A percentile compares a stretch with the other conserved stretches of the same genome.
These are phyloP conservation scores for Sungouiozyma intestinalis DNA, from an alignment of 805 yeast species.

Conservation along the genomic window DNA sequence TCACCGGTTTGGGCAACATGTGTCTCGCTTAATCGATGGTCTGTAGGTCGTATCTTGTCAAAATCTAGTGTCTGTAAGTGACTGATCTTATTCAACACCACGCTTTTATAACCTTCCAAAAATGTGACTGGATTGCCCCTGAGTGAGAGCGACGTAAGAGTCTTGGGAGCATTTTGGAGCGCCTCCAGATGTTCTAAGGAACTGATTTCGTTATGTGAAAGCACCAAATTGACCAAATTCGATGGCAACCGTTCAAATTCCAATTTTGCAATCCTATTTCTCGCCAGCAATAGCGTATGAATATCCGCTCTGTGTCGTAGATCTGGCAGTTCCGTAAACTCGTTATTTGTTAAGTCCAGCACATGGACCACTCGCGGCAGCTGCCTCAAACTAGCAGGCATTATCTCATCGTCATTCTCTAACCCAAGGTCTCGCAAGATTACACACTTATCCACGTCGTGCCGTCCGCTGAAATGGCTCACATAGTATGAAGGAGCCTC, in stretches of 20 bases:
- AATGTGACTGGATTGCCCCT: slow-evolving; percentile 48
- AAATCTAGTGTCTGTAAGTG: slow-evolving; percentile 57
- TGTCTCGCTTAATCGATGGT: slow-evolving; percentile 29
- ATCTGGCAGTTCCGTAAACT: slow-evolving; percentile 49
- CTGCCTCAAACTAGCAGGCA: slow-evolving; percentile 32
- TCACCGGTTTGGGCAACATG: slow-evolving; percentile 7
- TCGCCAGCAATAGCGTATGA: slow-evolving; percentile 47
- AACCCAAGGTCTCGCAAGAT: slow-evolving; percentile 28
- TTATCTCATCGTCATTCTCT: slow-evolving; percentile 33
- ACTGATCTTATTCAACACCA: slow-evolving; percentile 55
- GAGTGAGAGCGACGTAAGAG: slow-evolving; percentile 41
- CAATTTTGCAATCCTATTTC: slow-evolving; percentile 45
- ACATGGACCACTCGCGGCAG: slow-evolving; percentile 38
- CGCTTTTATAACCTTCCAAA: slow-evolving; percentile 45
- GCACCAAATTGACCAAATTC: slow-evolving; percentile 37
- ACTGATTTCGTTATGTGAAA: slow-evolving; percentile 45
- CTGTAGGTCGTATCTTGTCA: slow-evolving; percentile 33
- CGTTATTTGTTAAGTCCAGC: slow-evolving; percentile 73
- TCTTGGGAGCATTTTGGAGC: slow-evolving; percentile 31
- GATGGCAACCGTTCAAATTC: slow-evolving; percentile 26
- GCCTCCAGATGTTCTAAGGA: slow-evolving; percentile 36
- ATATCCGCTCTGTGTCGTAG: slow-evolving; percentile 29
- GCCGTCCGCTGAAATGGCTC: slow-evolving; percentile 29
- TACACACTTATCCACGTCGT: slow-evolving; percentile 20
- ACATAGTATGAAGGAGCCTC: slow-evolving; percentile 40